Evolutionary conservation across 495 filamentous ascomycete genomes (phyloP).

Genomic region (Aspergillus carlsbadensis): DNA sequence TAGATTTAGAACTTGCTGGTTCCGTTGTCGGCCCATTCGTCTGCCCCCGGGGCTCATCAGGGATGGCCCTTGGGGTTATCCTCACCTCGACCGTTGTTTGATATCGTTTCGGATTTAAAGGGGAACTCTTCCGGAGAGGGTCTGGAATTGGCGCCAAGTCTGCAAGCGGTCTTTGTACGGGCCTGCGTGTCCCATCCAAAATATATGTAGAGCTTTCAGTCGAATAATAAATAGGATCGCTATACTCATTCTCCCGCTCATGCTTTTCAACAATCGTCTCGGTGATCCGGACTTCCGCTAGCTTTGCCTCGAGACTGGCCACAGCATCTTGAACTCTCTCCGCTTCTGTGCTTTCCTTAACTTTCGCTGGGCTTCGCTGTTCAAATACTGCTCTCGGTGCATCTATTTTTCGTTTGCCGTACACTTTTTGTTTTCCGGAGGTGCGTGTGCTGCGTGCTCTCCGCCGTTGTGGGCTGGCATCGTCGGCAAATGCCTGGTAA

Average conservation of each 20-base stretch:
- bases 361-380: conserved; percentile 34
- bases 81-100: conserved; percentile 38
- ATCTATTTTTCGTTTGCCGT: conserved; percentile 43
- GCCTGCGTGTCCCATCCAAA: not conserved
- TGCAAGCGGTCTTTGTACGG: not conserved
- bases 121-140: conserved; percentile 1
- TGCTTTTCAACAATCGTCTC: conserved; percentile 13
- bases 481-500: not conserved
- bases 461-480: conserved; percentile 7
- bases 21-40: conserved; percentile 3
- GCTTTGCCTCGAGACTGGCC: conserved; percentile 30
- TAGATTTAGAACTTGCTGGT: not conserved
- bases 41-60: not conserved
- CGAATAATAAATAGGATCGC: not conserved
- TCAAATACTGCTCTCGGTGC: conserved; percentile 44
- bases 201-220: not conserved
- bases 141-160: conserved; percentile 4
- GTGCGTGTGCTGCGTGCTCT: conserved; percentile 22
- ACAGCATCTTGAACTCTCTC: conserved; percentile 20
- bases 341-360: conserved; percentile 1
- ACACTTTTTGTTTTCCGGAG: conserved; percentile 35
- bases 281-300: conserved; percentile 35
- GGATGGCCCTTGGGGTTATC: conserved; percentile 14
- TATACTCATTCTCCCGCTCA: not conserved
- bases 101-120: conserved; percentile 10